Percentiles rank a stretch among this genome's conserved stretches.
These are phyloP conservation scores for Mimosa bimucronata DNA, from an alignment of 306 rosid genomes.

Conservation along the genomic window DNA sequence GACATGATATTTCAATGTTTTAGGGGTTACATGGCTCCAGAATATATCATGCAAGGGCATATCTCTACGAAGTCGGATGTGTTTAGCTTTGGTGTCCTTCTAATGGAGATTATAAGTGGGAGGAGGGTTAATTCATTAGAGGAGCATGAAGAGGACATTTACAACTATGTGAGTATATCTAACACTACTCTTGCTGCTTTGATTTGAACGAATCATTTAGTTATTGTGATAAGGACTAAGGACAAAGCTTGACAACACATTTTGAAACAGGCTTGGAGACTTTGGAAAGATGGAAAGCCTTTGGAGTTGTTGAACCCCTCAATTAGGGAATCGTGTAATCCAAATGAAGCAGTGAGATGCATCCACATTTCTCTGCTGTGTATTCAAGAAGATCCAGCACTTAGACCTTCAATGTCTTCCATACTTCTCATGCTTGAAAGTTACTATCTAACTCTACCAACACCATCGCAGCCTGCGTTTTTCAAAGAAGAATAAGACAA, in stretches of 20 bases:
- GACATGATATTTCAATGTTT: too few species aligned
- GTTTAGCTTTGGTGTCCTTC: too few species aligned
- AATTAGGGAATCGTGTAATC: constrained; percentile 30
- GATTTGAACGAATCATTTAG: neutral
- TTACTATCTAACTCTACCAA: constrained; percentile 26
- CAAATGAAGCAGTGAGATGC: too few species aligned
- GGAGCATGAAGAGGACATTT: neutral
- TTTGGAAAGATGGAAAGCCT: constrained; percentile 43
- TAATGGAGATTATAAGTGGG: too few species aligned
- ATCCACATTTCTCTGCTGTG: too few species aligned
- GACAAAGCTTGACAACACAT: neutral
- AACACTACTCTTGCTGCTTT: neutral
- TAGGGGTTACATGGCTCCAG: too few species aligned
- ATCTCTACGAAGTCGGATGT: too few species aligned
- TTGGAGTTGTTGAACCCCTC: constrained; percentile 42
- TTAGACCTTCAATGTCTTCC: constrained; percentile 46
- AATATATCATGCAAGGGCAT: too few species aligned
- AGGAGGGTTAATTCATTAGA: too few species aligned
- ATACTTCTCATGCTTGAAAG: constrained; percentile 42
- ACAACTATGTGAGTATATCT: constrained; percentile 44
- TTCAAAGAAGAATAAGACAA: too few species aligned
- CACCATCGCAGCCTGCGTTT: constrained; percentile 43
- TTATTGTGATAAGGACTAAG: neutral
- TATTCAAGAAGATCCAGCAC: too few species aligned
- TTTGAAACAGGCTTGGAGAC: constrained; percentile 46